Conservation (phyloP, 306 rosid genomes). For the Arachis stenosperma region DNA sequence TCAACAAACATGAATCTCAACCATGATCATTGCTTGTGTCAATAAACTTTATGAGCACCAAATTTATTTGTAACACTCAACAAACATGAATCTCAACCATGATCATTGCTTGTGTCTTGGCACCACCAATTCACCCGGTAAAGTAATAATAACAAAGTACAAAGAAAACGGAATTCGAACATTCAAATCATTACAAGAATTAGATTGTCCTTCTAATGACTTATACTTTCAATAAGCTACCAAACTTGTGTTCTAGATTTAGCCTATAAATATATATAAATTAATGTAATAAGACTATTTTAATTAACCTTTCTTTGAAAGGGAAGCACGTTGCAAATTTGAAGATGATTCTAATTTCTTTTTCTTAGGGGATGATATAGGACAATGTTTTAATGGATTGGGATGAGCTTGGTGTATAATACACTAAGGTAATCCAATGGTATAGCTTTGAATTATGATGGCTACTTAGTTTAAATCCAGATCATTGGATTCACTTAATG, state of each 20-base stretch:
- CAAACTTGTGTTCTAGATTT: background rate
- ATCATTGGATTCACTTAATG: too few species aligned
- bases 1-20: background rate
- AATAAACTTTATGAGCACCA: too few species aligned
- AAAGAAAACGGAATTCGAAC: background rate
- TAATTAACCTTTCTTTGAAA: background rate
- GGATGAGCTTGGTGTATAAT: too few species aligned
- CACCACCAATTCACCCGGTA: background rate
- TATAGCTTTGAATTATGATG: too few species aligned
- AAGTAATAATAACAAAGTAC: background rate
- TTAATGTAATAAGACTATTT: background rate
- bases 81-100: background rate
- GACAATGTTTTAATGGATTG: too few species aligned
- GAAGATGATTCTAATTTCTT: background rate
- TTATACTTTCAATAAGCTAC: conserved; percentile 8
- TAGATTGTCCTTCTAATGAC: background rate
- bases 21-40: too few species aligned
- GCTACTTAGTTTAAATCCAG: too few species aligned
- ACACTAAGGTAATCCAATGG: too few species aligned
- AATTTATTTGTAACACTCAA: background rate
- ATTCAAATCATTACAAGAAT: background rate
- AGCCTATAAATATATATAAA: background rate
- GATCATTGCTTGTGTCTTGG: background rate
- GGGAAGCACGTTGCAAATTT: background rate
- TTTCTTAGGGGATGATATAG: too few species aligned